phyloP scores from a whole-genome alignment of 495 filamentous ascomycete genomes.

The Daldinia vernicosa region DNA sequence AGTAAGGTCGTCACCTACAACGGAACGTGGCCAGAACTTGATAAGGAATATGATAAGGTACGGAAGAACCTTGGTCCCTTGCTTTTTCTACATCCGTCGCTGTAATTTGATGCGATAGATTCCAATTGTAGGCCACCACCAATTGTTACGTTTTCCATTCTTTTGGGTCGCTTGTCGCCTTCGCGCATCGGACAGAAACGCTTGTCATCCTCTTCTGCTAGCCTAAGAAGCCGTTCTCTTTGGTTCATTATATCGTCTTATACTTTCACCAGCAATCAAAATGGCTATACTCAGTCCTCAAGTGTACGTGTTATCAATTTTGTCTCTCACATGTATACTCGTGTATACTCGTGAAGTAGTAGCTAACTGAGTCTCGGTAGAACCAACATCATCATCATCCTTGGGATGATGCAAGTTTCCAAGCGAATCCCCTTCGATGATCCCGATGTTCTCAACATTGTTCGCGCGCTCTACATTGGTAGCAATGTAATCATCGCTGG shows the following conservation, averaged over 20 bases:
- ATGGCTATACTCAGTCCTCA: constrained; percentile 62
- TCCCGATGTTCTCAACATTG: constrained; percentile 80
- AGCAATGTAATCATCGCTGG: constrained; percentile 89
- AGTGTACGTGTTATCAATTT: constrained; percentile 52
- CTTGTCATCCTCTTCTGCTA: not conserved
- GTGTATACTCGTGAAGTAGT: not conserved
- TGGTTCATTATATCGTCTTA: not conserved
- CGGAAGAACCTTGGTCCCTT: constrained; percentile 14
- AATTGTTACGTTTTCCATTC: constrained; percentile 3
- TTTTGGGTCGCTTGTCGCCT: not conserved
- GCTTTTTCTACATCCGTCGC: not conserved
- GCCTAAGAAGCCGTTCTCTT: not conserved
- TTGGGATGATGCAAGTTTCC: constrained; percentile 96
- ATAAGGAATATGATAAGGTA: constrained; percentile 9
- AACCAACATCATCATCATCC: constrained; percentile 92
- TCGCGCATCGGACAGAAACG: constrained; percentile 1
- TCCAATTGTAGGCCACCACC: not conserved
- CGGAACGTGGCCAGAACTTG: constrained; percentile 17
- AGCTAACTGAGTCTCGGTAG: constrained; percentile 56
- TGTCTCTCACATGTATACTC: constrained; percentile 12
- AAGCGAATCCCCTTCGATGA: constrained; percentile 97
- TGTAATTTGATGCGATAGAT: constrained; percentile 20
- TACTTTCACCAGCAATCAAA: constrained; percentile 39
- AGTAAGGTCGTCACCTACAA: constrained; percentile 3
- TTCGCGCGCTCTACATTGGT: constrained; percentile 82